phyloP scores from a whole-genome alignment of 306 rosid genomes.

The Cyamopsis tetragonoloba region DNA sequence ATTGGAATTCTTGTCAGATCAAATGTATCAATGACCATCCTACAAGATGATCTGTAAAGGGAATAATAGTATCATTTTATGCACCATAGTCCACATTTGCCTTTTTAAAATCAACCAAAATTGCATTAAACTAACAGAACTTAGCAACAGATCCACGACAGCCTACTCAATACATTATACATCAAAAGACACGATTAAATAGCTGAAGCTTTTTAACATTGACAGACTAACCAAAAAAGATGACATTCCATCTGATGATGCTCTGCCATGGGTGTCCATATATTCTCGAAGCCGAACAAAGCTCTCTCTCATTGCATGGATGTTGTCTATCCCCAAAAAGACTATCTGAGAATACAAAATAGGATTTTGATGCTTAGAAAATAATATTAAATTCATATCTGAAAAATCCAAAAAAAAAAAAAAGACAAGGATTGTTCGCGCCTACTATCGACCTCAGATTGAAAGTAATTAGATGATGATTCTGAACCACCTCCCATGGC shows the following conservation, averaged over 20 bases:
- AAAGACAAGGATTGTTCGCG: conserved; percentile 30
- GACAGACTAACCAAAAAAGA: conserved; percentile 82
- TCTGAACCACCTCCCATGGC: conserved; percentile 99
- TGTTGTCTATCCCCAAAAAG: conserved; percentile 96
- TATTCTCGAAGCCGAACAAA: conserved; percentile 88
- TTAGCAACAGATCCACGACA: conserved; percentile 5
- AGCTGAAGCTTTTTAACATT: conserved; percentile 17
- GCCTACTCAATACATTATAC: conserved; percentile 16
- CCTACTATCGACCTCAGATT: conserved; percentile 68
- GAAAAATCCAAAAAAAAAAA: conserved; percentile 19
- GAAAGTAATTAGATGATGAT: conserved; percentile 87
- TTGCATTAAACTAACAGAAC: neutral
- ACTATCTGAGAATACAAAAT: conserved; percentile 53
- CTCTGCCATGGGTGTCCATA: conserved; percentile 77
- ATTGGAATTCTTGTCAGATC: neutral
- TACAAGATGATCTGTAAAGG: conserved; percentile 6
- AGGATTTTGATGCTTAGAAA: neutral
- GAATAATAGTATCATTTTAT: conserved; percentile 7
- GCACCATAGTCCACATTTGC: conserved; percentile 4
- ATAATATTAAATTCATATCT: conserved; percentile 8
- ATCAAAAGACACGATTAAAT: conserved; percentile 9
- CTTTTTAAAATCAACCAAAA: conserved; percentile 7
- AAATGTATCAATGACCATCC: conserved; percentile 2
- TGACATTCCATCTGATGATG: conserved; percentile 97
- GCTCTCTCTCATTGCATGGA: conserved; percentile 97